Percentiles rank a stretch among this genome's conserved stretches.
Conservation (phyloP, 2,329 filamentous ascomycete species). For the Colletotrichum chrysophilum region DNA sequence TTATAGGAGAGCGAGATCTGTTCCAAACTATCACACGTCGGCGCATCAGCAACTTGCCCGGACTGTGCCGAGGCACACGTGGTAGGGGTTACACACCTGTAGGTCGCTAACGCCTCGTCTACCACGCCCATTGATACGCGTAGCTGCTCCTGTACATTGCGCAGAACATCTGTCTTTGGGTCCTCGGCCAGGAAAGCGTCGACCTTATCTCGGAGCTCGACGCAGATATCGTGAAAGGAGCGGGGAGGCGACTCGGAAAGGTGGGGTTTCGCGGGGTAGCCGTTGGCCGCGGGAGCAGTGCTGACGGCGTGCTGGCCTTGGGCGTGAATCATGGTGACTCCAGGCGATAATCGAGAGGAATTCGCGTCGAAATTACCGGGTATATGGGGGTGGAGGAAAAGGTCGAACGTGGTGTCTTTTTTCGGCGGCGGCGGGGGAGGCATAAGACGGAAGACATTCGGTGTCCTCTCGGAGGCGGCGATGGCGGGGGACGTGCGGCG, state of each 20-base stretch:
- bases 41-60: not conserved
- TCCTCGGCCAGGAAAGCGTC: conserved; percentile 68
- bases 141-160: conserved; percentile 75
- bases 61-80: not conserved
- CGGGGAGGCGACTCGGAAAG: conserved; percentile 12
- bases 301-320: conserved; percentile 3
- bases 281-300: not conserved
- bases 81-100: conserved; percentile 61
- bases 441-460: conserved; percentile 7
- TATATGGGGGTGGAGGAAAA: not conserved
- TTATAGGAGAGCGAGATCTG: conserved; percentile 94
- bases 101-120: conserved; percentile 74
- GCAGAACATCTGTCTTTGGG: conserved; percentile 60
- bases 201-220: conserved; percentile 63
- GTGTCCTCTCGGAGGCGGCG: conserved; percentile 18
- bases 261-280: conserved; percentile 21
- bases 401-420: not conserved
- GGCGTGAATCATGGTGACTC: not conserved
- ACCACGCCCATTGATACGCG: conserved; percentile 75
- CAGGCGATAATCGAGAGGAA: not conserved
- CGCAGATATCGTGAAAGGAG: conserved; percentile 47
- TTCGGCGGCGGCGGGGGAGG: not conserved
- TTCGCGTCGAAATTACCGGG: not conserved
- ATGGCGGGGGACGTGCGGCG: conserved; percentile 5
- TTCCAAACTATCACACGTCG: conserved; percentile 59